Conservation (phyloP, 306 rosid genomes). For the Macrotyloma uniflorum region DNA sequence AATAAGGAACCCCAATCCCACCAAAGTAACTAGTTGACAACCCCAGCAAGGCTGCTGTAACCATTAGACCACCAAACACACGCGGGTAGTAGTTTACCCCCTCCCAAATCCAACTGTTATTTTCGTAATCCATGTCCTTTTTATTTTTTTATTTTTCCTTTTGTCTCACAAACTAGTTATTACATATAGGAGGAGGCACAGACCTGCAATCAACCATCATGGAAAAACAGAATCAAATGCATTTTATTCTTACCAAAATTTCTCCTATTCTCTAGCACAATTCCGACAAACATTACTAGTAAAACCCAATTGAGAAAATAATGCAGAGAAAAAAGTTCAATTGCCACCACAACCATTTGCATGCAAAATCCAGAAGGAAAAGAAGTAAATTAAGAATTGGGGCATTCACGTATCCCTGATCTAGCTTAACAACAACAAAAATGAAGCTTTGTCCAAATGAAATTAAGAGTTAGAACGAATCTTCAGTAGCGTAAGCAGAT, state of each 20-base stretch:
- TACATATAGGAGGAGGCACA: slow-evolving; percentile 71
- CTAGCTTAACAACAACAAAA: slow-evolving; percentile 4
- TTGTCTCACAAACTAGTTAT: slow-evolving; percentile 29
- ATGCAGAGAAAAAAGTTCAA: not conserved
- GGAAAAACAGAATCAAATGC: slow-evolving; percentile 19
- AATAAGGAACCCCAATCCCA: slow-evolving; percentile 68
- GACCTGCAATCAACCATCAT: slow-evolving; percentile 39
- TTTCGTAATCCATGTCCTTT: slow-evolving; percentile 72
- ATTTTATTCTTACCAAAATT: not conserved
- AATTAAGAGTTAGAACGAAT: slow-evolving; percentile 25
- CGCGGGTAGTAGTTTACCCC: slow-evolving; percentile 81
- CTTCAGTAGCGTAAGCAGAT: not conserved
- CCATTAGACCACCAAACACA: slow-evolving; percentile 93
- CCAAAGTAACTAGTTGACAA: slow-evolving; percentile 87
- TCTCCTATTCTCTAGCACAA: not conserved
- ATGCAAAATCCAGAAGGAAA: slow-evolving; percentile 30
- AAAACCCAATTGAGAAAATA: not conserved
- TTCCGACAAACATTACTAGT: slow-evolving; percentile 10
- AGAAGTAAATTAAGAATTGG: not conserved
- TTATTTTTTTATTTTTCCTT: not conserved
- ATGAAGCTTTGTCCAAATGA: not conserved
- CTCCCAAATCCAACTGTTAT: slow-evolving; percentile 88
- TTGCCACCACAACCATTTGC: slow-evolving; percentile 13
- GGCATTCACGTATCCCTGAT: slow-evolving; percentile 25
- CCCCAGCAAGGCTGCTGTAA: slow-evolving; percentile 95